A percentile compares a stretch with the other conserved stretches of the same genome.
Conservation (phyloP, 257 asterid genomes). For the Anisodus tanguticus region DNA sequence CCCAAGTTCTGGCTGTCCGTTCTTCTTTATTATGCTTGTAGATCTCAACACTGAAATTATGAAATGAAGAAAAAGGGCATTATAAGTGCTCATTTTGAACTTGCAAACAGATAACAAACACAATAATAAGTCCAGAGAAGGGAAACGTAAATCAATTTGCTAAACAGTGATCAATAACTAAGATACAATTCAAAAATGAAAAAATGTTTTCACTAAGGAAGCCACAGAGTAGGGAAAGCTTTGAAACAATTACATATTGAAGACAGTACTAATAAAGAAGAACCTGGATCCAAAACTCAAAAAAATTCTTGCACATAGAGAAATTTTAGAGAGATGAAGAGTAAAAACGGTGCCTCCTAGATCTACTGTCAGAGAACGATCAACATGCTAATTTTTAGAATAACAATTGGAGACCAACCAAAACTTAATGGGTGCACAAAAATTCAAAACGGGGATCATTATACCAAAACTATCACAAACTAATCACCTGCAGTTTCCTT, state of each 20-base stretch:
- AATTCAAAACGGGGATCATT: background rate
- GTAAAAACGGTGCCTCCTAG: background rate
- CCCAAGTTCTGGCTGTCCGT: slow-evolving; percentile 95
- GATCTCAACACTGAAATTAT: slow-evolving; percentile 67
- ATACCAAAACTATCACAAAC: slow-evolving; percentile 10
- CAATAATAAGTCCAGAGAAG: background rate
- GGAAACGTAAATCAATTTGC: background rate
- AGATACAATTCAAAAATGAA: background rate
- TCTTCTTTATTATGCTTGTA: slow-evolving; percentile 96
- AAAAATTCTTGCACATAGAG: background rate
- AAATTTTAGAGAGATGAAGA: background rate
- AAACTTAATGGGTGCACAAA: background rate
- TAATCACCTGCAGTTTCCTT: background rate
- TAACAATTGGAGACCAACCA: background rate
- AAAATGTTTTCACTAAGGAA: background rate
- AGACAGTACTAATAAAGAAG: background rate
- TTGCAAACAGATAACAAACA: background rate
- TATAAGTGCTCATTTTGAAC: background rate
- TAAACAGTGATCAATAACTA: background rate
- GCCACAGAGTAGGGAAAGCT: background rate
- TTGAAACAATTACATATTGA: background rate
- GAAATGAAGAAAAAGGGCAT: background rate
- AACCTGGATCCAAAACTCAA: background rate
- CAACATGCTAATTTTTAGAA: background rate
- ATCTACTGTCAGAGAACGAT: background rate